Conservation (phyloP, 768 basidiomycete species). For the Astraeus odoratus region DNA sequence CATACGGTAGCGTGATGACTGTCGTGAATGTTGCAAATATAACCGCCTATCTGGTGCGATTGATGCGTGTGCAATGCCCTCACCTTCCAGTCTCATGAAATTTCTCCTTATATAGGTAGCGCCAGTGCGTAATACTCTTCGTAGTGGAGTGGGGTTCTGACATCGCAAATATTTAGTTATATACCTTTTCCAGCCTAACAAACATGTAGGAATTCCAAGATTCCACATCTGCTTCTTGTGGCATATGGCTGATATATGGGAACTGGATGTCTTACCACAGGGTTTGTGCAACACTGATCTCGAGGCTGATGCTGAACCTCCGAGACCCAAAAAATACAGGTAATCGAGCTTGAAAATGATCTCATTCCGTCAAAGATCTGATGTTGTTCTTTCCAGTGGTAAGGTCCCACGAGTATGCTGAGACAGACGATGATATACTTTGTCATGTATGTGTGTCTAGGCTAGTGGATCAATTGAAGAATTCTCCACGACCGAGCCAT, state of each 20-base stretch:
- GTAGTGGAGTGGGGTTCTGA: neutral
- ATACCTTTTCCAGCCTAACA: neutral
- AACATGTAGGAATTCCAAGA: neutral
- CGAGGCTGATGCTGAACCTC: neutral
- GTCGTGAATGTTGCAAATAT: conserved; percentile 1
- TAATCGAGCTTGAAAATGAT: too few species aligned
- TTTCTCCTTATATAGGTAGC: neutral
- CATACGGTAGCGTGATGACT: neutral
- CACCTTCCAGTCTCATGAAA: neutral
- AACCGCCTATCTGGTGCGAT: neutral
- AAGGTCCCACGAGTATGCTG: too few species aligned
- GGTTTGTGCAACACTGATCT: neutral
- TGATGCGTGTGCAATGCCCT: neutral
- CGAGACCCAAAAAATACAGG: neutral
- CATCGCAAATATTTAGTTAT: neutral
- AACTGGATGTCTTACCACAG: neutral
- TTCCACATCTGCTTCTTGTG: neutral
- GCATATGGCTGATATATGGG: too few species aligned
- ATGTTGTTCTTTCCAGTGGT: too few species aligned
- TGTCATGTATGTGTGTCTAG: too few species aligned
- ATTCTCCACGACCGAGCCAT: too few species aligned
- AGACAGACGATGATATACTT: too few species aligned
- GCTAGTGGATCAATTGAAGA: too few species aligned
- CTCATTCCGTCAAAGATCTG: too few species aligned
- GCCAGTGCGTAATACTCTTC: neutral